Conservation (phyloP, 1,284 basidiomycete genomes). For the Cryptococcus sp. region DNA sequence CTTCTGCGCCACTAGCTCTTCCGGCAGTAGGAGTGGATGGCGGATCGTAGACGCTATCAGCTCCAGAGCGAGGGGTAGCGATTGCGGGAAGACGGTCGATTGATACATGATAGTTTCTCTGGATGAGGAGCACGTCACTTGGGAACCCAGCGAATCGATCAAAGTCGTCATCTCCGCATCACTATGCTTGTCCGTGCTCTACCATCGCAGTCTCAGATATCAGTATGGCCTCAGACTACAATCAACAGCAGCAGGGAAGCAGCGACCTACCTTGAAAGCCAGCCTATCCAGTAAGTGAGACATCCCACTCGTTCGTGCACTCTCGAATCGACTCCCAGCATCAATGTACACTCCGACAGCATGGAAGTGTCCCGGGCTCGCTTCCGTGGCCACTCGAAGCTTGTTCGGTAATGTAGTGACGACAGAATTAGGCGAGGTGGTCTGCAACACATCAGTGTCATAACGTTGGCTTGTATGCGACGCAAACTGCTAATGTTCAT, state of each 20-base stretch:
- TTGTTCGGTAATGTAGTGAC: constrained; percentile 88
- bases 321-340: constrained; percentile 91
- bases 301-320: constrained; percentile 70
- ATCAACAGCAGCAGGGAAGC: not conserved
- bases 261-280: constrained; percentile 84
- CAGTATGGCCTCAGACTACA: not conserved
- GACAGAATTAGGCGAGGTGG: constrained; percentile 15
- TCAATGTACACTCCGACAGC: constrained; percentile 92
- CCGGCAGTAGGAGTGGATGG: constrained; percentile 72
- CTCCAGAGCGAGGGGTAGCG: constrained; percentile 77
- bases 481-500: not conserved
- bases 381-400: constrained; percentile 88
- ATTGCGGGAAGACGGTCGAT: constrained; percentile 87
- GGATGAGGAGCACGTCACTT: constrained; percentile 88
- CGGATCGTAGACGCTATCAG: constrained; percentile 90
- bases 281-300: constrained; percentile 93
- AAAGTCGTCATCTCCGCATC: constrained; percentile 75
- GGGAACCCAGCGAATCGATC: constrained; percentile 85
- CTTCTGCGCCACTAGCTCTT: constrained; percentile 81
- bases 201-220: not conserved
- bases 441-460: constrained; percentile 2
- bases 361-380: constrained; percentile 90
- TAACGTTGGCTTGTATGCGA: not conserved
- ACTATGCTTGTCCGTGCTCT: constrained; percentile 58
- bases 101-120: constrained; percentile 98